Percentiles rank a stretch among this genome's conserved stretches.
phyloP scores from a whole-genome alignment of 768 basidiomycete species.

The Agrocybe pediades region DNA sequence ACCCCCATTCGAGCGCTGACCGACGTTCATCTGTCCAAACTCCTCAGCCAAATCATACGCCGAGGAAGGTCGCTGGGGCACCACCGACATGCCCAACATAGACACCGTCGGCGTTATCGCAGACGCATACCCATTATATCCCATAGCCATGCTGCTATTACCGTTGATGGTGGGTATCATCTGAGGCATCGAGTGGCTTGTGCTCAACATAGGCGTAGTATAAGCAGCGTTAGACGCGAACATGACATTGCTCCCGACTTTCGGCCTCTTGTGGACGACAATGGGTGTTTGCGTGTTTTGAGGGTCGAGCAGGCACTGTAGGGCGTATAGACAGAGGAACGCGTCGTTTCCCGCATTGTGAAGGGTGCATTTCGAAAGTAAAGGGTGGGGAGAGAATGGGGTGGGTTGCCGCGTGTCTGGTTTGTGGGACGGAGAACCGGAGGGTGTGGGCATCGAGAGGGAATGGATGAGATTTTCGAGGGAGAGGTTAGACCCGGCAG shows the following conservation, averaged over 20 bases:
- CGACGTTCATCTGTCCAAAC: conserved; percentile 39
- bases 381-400: conserved; percentile 17
- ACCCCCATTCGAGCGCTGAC: no score
- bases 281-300: conserved; percentile 38
- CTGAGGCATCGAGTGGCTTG: conserved; percentile 15
- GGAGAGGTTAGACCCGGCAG: conserved; percentile 56
- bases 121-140: conserved; percentile 16
- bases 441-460: conserved; percentile 41
- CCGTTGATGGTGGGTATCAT: conserved; percentile 20
- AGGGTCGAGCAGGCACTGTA: conserved; percentile 72
- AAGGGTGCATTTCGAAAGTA: conserved; percentile 45
- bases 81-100: conserved; percentile 9
- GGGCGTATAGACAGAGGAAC: conserved; percentile 63
- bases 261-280: conserved; percentile 28
- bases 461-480: conserved; percentile 66
- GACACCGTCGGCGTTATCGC: conserved; percentile 15
- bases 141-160: conserved; percentile 10
- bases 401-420: conserved; percentile 12
- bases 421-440: conserved; percentile 13
- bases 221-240: conserved; percentile 7
- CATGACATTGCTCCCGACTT: conserved; percentile 5
- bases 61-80: conserved; percentile 22
- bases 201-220: conserved; percentile 1
- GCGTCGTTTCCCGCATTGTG: conserved; percentile 86
- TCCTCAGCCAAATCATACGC: conserved; percentile 40